These are phyloP conservation scores for Suillus placidus DNA, from an alignment of 768 basidiomycete species.

Conservation along the genomic window DNA sequence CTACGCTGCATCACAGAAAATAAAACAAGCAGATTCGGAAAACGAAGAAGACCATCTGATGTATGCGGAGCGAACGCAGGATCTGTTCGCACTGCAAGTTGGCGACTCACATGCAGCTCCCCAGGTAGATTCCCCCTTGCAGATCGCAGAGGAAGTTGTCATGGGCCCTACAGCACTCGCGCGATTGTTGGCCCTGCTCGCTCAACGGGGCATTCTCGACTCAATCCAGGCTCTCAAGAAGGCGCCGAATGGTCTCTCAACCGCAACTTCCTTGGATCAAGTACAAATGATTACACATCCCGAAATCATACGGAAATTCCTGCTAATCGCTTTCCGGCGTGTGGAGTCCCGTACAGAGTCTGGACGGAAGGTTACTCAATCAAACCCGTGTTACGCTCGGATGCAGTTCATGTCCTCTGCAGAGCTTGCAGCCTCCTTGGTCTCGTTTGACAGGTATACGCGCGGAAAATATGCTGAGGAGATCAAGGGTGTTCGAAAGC, in stretches of 20 bases:
- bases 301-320: constrained; percentile 22
- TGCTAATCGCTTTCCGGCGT: constrained; percentile 22
- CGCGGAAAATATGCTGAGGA: constrained; percentile 22
- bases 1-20: constrained; percentile 18
- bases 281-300: constrained; percentile 28
- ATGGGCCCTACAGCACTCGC: constrained; percentile 30
- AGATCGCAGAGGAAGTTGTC: constrained; percentile 22
- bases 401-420: constrained; percentile 30
- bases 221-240: constrained; percentile 17
- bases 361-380: constrained; percentile 24
- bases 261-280: constrained; percentile 18
- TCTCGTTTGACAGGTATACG: constrained; percentile 32
- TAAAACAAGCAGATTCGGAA: constrained; percentile 13
- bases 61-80: constrained; percentile 20
- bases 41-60: constrained; percentile 13
- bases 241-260: constrained; percentile 23
- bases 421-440: constrained; percentile 33
- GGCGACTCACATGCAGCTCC: constrained; percentile 17
- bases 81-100: constrained; percentile 27
- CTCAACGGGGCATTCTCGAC: constrained; percentile 27
- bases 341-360: constrained; percentile 24
- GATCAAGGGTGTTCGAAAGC: constrained; percentile 25
- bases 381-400: constrained; percentile 26
- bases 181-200: constrained; percentile 32
- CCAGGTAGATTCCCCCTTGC: constrained; percentile 20